These are phyloP conservation scores for Rhododendron ferrugineum DNA, from an alignment of 148 eudicot genomes.

Conservation along the genomic window DNA sequence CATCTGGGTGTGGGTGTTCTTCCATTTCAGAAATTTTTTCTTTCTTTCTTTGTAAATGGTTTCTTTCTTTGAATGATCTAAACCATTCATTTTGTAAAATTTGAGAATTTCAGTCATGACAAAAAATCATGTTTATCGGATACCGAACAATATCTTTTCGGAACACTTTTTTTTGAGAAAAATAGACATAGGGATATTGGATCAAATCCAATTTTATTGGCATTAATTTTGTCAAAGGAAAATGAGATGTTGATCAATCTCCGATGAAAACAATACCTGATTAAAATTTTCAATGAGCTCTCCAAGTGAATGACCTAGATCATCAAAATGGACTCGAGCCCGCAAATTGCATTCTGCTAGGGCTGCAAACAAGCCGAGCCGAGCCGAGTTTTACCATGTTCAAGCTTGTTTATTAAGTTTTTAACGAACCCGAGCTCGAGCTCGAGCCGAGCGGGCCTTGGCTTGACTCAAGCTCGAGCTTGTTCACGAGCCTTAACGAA, in stretches of 20 bases:
- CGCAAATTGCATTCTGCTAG: background rate
- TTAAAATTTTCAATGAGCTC: background rate
- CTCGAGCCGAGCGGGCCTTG: no score
- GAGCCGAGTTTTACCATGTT: no score
- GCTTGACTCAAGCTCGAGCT: no score
- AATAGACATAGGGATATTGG: background rate
- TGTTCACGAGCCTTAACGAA: no score
- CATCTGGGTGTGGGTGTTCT: no score
- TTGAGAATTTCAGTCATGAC: background rate
- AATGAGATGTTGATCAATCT: background rate
- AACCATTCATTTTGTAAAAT: background rate
- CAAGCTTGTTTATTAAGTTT: no score
- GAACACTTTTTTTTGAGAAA: background rate
- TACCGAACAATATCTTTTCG: background rate
- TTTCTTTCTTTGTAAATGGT: no score
- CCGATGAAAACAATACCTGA: background rate
- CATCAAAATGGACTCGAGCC: background rate
- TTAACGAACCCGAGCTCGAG: no score
- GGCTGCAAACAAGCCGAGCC: no score
- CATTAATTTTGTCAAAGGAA: background rate
- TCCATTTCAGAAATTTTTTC: no score
- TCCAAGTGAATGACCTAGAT: background rate
- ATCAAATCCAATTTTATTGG: background rate
- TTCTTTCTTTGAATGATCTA: background rate
- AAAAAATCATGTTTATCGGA: background rate